These are phyloP conservation scores for Toxoplasma gondii DNA, from an alignment of 169 alveolate genomes.

Conservation along the genomic window DNA sequence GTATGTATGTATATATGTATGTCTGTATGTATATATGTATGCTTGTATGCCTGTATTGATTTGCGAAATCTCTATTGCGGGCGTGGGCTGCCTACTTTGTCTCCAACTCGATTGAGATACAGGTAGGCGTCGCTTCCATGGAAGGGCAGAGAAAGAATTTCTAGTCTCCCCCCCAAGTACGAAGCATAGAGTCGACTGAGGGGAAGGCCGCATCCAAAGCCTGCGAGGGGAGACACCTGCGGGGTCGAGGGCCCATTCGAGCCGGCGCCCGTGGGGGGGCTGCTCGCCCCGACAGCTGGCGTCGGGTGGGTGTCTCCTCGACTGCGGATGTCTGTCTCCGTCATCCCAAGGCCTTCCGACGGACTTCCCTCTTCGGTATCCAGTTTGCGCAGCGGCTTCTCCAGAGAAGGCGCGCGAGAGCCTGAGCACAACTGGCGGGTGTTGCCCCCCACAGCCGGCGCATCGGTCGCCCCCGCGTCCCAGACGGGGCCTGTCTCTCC, in stretches of 20 bases:
- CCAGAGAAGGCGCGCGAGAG: no score
- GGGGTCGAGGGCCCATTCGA: background rate
- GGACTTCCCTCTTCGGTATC: background rate
- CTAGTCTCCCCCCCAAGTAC: constrained; percentile 56
- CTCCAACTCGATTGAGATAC: constrained; percentile 42
- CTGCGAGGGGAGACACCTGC: constrained; percentile 54
- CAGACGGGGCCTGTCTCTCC: background rate
- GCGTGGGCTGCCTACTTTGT: constrained; percentile 5
- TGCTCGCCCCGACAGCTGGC: background rate
- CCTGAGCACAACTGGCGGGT: no score
- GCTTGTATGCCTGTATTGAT: no score
- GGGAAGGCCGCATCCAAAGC: constrained; percentile 69
- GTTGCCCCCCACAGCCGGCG: no score
- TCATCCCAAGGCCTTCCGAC: background rate
- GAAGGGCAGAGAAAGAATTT: constrained; percentile 43
- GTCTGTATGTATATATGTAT: no score
- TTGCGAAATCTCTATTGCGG: background rate
- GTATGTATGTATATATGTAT: no score
- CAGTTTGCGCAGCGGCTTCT: no score
- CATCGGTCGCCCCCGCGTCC: background rate
- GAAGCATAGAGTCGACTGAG: constrained; percentile 61
- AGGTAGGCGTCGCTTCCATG: constrained; percentile 62
- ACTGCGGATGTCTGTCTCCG: background rate
- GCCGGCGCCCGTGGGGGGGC: background rate
- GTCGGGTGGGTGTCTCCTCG: background rate